Conservation (phyloP, 202 grass and related monocot species). For the Hordeum pubiflorum region DNA sequence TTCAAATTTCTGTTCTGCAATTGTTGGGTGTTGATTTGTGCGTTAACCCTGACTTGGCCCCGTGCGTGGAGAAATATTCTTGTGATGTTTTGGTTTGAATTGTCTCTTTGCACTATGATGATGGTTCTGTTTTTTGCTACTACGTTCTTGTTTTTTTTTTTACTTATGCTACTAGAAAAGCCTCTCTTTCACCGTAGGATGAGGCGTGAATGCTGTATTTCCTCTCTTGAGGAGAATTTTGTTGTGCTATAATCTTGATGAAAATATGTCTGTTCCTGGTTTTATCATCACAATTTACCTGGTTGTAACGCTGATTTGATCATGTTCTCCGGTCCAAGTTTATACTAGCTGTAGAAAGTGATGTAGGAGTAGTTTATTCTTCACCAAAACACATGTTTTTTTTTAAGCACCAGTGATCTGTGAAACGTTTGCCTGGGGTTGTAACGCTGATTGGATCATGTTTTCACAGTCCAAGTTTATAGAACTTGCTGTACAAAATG, state of each 20-base stretch:
- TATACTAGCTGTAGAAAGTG: too few species aligned
- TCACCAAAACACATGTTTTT: too few species aligned
- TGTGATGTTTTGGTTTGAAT: background rate
- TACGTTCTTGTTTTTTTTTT: background rate
- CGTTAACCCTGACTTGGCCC: background rate
- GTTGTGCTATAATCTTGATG: background rate
- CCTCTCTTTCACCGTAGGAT: background rate
- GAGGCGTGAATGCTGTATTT: background rate
- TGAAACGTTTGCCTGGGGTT: too few species aligned
- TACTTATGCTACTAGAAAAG: background rate
- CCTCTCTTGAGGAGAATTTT: background rate
- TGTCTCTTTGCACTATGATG: background rate
- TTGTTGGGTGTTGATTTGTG: background rate
- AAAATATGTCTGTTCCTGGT: background rate
- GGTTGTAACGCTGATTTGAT: background rate
- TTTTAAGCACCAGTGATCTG: background rate
- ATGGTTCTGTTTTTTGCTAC: background rate
- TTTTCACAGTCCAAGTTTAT: too few species aligned
- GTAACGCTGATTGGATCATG: too few species aligned
- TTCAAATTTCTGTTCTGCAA: slow-evolving; percentile 6
- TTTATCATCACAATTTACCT: background rate
- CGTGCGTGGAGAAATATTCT: background rate
- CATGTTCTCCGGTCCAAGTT: background rate
- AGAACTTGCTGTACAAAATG: too few species aligned
- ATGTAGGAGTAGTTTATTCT: too few species aligned